Conservation (phyloP, 2,329 filamentous ascomycete species). For the Diaporthe vaccinii region DNA sequence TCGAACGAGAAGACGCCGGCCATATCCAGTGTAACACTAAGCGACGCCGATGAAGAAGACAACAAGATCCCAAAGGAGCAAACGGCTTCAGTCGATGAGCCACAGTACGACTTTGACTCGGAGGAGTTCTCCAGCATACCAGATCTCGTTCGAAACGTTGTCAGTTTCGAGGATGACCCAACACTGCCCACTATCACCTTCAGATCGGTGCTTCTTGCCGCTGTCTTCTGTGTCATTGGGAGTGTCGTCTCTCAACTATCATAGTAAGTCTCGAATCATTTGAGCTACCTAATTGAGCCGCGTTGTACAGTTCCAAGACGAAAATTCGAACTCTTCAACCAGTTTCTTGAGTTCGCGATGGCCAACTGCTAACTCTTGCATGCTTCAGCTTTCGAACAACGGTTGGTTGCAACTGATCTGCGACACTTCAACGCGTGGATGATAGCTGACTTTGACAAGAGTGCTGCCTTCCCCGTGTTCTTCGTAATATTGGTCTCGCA, state of each 20-base stretch:
- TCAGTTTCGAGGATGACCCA: constrained; percentile 44
- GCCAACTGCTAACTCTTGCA: neutral
- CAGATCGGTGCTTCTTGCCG: constrained; percentile 41
- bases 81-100: constrained; percentile 23
- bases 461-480: constrained; percentile 42
- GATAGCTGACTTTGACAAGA: neutral
- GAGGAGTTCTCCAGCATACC: constrained; percentile 38
- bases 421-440: neutral
- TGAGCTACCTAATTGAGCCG: too few species aligned
- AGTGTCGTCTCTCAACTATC: constrained; percentile 41
- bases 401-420: neutral
- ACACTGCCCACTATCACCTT: constrained; percentile 42
- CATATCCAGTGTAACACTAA: neutral
- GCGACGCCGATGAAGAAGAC: constrained; percentile 6
- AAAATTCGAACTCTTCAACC: too few species aligned
- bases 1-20: constrained; percentile 2
- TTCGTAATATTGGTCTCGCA: constrained; percentile 44
- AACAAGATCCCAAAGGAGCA: neutral
- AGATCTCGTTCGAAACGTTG: constrained; percentile 43
- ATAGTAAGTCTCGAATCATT: constrained; percentile 5
- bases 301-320: neutral
- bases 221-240: constrained; percentile 42
- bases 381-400: constrained; percentile 18
- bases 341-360: neutral
- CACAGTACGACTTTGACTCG: constrained; percentile 24